These are phyloP conservation scores for Colletotrichum eremochloae DNA, from an alignment of 2,329 filamentous ascomycete genomes.

Conservation along the genomic window DNA sequence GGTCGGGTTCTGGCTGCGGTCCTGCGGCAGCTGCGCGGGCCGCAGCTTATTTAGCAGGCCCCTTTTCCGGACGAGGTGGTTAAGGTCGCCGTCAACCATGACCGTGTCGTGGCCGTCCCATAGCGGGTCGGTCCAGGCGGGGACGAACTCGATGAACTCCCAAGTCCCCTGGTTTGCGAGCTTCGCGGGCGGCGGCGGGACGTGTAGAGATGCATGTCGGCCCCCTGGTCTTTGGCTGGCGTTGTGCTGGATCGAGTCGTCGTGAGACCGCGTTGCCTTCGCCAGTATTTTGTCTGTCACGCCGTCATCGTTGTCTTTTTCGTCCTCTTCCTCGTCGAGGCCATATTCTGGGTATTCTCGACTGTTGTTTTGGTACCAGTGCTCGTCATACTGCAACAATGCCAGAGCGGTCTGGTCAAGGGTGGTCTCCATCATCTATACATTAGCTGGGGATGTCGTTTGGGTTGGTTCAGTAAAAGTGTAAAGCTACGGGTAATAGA, in stretches of 20 bases:
- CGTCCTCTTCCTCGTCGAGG: not conserved
- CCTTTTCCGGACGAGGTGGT: not conserved
- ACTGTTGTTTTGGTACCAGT: constrained; percentile 18
- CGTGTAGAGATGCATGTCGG: not conserved
- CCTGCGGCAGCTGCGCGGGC: constrained; percentile 42
- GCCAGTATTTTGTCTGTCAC: not conserved
- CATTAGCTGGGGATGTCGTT: not conserved
- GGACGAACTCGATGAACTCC: constrained; percentile 42
- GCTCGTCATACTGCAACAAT: constrained; percentile 4
- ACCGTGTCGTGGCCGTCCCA: constrained; percentile 45
- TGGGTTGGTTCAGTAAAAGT: no score
- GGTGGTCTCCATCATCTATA: not conserved
- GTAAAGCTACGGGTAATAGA: not conserved
- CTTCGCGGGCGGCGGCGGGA: not conserved
- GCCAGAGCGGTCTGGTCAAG: not conserved
- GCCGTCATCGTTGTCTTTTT: not conserved
- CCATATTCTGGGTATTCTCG: constrained; percentile 16
- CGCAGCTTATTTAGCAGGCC: constrained; percentile 1
- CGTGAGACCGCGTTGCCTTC: not conserved
- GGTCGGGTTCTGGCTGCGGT: constrained; percentile 46
- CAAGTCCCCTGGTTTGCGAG: constrained; percentile 3
- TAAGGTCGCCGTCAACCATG: constrained; percentile 4
- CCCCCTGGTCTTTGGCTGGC: not conserved
- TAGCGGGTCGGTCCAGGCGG: constrained; percentile 47
- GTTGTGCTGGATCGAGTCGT: not conserved